Evolutionary conservation across 768 basidiomycete genomes (phyloP).

Genomic region (Lactarius tabidus): DNA sequence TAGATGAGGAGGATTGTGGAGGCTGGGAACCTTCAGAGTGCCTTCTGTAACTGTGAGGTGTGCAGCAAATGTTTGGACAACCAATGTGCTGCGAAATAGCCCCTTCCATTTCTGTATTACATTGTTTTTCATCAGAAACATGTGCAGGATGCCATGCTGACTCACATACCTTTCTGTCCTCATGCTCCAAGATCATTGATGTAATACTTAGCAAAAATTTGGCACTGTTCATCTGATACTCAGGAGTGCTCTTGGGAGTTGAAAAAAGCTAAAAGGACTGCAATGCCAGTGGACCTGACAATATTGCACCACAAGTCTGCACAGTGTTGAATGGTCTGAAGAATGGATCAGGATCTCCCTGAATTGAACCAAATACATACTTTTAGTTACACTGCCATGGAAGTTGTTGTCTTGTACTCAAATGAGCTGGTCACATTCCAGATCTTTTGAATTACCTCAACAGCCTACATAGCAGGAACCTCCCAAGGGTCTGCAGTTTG

Average conservation of each 20-base stretch:
- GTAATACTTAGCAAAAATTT: not conserved
- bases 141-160: too few relatives aligned
- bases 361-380: not conserved
- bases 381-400: not conserved
- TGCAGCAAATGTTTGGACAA: not conserved
- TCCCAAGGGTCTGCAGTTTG: slow-evolving; percentile 3
- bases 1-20: not conserved
- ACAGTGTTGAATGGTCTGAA: not conserved
- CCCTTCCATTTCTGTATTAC: not conserved
- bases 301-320: not conserved
- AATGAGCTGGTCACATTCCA: not conserved
- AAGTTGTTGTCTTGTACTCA: not conserved
- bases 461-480: not conserved
- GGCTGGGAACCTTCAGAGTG: not conserved
- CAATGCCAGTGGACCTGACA: not conserved
- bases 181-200: not conserved
- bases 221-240: not conserved
- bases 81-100: not conserved
- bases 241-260: not conserved
- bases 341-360: not conserved
- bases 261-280: not conserved
- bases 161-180: not conserved
- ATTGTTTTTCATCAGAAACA: not conserved
- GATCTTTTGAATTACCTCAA: not conserved
- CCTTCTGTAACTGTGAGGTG: not conserved